A percentile compares a stretch with the other conserved stretches of the same genome.
Evolutionary conservation across 164 flowering plant genomes (phyloP).

Genomic region (Umbilicus rupestris): DNA sequence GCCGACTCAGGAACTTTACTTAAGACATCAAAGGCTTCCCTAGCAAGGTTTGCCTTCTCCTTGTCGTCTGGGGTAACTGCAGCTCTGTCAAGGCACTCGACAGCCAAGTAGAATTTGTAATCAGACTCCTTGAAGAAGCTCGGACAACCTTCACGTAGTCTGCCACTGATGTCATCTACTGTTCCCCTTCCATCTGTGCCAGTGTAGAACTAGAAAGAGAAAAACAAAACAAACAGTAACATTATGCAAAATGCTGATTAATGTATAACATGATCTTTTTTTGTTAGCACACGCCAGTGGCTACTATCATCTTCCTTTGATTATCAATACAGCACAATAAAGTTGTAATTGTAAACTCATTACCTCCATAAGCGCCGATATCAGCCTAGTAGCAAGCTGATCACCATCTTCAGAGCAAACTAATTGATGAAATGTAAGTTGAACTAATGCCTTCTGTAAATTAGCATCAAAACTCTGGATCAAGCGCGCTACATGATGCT

Average conservation of each 20-base stretch:
- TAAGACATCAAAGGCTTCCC: slow-evolving; percentile 74
- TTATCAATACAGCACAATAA: no score
- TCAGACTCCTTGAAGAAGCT: slow-evolving; percentile 95
- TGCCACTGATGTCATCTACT: slow-evolving; percentile 88
- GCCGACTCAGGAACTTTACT: slow-evolving; percentile 92
- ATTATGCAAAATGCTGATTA: neutral
- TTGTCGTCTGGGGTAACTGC: slow-evolving; percentile 47
- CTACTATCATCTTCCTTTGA: no score
- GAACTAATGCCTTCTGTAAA: slow-evolving; percentile 39
- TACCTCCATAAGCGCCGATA: slow-evolving; percentile 94
- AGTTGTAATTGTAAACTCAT: neutral
- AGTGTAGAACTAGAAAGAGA: slow-evolving; percentile 72
- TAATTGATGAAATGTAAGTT: slow-evolving; percentile 81
- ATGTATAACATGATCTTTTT: no score
- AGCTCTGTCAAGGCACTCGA: slow-evolving; percentile 93
- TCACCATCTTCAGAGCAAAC: slow-evolving; percentile 97
- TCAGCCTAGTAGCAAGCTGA: slow-evolving; percentile 75
- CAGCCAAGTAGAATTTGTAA: slow-evolving; percentile 90
- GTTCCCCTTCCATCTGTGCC: slow-evolving; percentile 97
- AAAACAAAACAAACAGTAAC: slow-evolving; percentile 4
- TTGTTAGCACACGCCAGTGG: no score
- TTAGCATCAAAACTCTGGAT: slow-evolving; percentile 61
- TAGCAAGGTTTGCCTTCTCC: slow-evolving; percentile 78
- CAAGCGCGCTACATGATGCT: slow-evolving; percentile 75
- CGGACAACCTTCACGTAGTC: slow-evolving; percentile 87